Percentiles rank a stretch among this genome's conserved stretches.
phyloP scores from a whole-genome alignment of 2,329 filamentous ascomycete genomes.

The Apiospora arundinis region DNA sequence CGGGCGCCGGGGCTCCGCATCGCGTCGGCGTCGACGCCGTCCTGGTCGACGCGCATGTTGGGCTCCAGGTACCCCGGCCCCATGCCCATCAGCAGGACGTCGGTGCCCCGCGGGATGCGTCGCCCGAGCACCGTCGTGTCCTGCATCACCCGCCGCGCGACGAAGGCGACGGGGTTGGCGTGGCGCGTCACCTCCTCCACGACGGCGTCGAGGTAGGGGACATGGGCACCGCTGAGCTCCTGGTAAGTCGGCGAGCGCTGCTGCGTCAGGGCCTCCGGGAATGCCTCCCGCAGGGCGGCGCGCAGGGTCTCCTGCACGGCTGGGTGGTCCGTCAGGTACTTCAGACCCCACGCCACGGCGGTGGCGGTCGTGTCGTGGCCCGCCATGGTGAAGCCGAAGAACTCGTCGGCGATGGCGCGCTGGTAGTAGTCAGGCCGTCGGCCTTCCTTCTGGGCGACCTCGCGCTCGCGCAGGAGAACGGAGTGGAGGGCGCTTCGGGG shows the following conservation, averaged over 20 bases:
- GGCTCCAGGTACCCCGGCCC: slow-evolving; percentile 31
- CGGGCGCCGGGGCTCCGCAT: slow-evolving; percentile 13
- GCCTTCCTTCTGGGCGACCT: slow-evolving; percentile 1
- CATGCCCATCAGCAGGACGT: slow-evolving; percentile 36
- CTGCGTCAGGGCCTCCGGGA: slow-evolving; percentile 22
- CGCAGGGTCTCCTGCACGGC: slow-evolving; percentile 27
- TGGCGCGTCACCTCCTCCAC: slow-evolving; percentile 28
- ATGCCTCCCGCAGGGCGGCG: slow-evolving; percentile 16
- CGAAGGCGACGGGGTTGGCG: slow-evolving; percentile 21
- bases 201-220: slow-evolving; percentile 31
- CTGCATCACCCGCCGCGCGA: slow-evolving; percentile 24
- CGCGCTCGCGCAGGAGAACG: background rate
- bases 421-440: slow-evolving; percentile 1
- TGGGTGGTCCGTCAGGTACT: slow-evolving; percentile 12
- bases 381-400: slow-evolving; percentile 20
- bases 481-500: background rate
- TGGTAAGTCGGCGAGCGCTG: slow-evolving; percentile 23
- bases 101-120: slow-evolving; percentile 44
- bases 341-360: slow-evolving; percentile 18
- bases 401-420: slow-evolving; percentile 19
- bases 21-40: slow-evolving; percentile 27
- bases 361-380: slow-evolving; percentile 22
- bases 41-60: slow-evolving; percentile 31
- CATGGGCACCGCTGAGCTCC: slow-evolving; percentile 26
- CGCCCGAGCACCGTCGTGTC: slow-evolving; percentile 43